Base-by-base conservation (phyloP, 1,139 yeast species). In the Saccharomyces hybrid region DNA sequence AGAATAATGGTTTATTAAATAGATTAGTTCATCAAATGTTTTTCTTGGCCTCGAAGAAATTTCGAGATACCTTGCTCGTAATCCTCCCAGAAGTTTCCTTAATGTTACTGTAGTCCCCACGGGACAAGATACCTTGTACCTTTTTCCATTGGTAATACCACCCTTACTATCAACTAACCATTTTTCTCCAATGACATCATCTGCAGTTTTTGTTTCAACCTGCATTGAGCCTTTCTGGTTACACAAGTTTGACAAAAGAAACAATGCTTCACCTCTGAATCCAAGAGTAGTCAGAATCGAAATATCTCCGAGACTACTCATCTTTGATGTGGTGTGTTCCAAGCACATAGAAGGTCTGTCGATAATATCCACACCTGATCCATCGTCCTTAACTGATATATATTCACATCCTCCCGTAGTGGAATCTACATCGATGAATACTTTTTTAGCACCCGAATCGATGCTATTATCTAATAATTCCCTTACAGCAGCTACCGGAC, bases 241-340 rank as follows among this genome's bases (percentile, higher is more conserved):
- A 52, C 74, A 74, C 25, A 82, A 64, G 55, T 76, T 79, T 16
- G 83, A 75, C 30, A 87, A 73, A 26, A 81, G 75, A 56, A 80
- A 78, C 41, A 88, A 69, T 0, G 93, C 88, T 65, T 84, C 87
- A 7, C 96, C 95, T 57, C 88, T 73, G 61, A 82, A 86, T 0
- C 95, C 93, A 61, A 81, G 76, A 0, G 87, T 78, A 0, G 65
- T 54, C 2, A 79, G 65, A 0, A 62, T 53, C 2, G 61, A 59
- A 26, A 83, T 63, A 49, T 82, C 85, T 1, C 73, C 75, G 48
- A 75, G 67, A 0, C 61, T 58, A 0, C 63, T 49, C 5, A 84
- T 67, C 63, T 86, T 87, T 0, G 93, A 85, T 0, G 95, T 86
- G 20, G 82, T 76, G 63, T 80, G 75, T 38, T 81, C 73, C 53